phyloP scores from a whole-genome alignment of 805 yeast genomes.

The Pichia scutulata region DNA sequence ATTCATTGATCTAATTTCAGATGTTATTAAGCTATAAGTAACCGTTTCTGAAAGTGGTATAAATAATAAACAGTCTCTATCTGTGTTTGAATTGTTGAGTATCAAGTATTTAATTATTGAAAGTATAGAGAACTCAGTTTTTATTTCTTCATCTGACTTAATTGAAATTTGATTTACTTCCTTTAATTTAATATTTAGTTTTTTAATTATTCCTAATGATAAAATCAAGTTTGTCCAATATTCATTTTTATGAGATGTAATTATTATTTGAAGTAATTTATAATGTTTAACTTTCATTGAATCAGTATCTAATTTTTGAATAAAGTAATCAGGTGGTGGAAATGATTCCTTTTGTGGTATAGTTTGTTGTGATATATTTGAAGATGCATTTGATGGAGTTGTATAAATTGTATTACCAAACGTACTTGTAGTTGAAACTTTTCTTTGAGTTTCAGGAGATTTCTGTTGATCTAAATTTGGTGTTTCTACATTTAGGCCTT shows the following conservation, averaged over 20 bases:
- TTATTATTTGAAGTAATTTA: constrained; percentile 20
- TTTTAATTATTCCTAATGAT: constrained; percentile 34
- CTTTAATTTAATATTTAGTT: constrained; percentile 59
- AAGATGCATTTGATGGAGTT: constrained; percentile 1
- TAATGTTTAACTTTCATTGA: constrained; percentile 34
- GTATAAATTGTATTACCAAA: neutral
- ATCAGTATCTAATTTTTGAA: constrained; percentile 30
- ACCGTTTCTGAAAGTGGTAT: constrained; percentile 49
- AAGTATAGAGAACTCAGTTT: constrained; percentile 67
- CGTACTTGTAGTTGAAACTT: neutral
- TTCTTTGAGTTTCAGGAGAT: neutral
- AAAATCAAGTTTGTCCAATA: constrained; percentile 25
- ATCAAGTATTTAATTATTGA: constrained; percentile 70
- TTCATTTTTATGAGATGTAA: constrained; percentile 16
- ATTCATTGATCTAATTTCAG: constrained; percentile 66
- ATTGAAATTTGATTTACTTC: constrained; percentile 36
- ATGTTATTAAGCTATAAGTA: constrained; percentile 66
- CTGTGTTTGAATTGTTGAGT: constrained; percentile 50
- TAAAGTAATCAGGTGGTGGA: constrained; percentile 37
- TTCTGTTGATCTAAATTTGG: neutral
- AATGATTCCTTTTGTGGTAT: neutral
- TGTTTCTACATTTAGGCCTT: constrained; percentile 13
- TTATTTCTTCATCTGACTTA: constrained; percentile 43
- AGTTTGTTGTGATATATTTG: neutral
- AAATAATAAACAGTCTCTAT: constrained; percentile 44